phyloP scores from a whole-genome alignment of 2,329 filamentous ascomycete species.

The Ascochyta rabiei region DNA sequence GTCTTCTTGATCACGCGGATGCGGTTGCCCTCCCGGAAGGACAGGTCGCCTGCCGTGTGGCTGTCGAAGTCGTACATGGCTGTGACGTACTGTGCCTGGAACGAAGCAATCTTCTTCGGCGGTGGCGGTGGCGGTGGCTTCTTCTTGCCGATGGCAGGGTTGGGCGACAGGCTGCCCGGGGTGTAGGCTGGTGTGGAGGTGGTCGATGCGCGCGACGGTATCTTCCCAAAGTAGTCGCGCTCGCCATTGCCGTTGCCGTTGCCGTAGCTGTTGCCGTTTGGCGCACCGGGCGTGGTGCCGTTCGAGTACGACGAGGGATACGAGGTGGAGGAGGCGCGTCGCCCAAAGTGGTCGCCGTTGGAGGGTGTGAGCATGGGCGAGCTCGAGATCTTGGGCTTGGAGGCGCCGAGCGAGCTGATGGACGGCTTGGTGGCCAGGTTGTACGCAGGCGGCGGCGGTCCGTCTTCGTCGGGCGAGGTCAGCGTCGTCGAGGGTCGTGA shows the following conservation, averaged over 20 bases:
- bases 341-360: constrained; percentile 40
- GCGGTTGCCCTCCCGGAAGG: constrained; percentile 76
- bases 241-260: constrained; percentile 28
- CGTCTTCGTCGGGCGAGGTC: constrained; percentile 35
- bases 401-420: constrained; percentile 40
- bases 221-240: constrained; percentile 49
- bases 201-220: constrained; percentile 51
- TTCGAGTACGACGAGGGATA: constrained; percentile 40
- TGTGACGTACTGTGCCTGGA: constrained; percentile 65
- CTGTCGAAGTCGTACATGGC: constrained; percentile 78
- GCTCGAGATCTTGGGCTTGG: constrained; percentile 41
- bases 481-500: constrained; percentile 33
- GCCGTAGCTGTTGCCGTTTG: constrained; percentile 24
- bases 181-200: constrained; percentile 20
- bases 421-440: constrained; percentile 46
- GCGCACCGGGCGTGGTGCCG: constrained; percentile 19
- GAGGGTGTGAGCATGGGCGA: constrained; percentile 43
- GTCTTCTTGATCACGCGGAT: constrained; percentile 82
- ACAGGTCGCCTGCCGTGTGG: constrained; percentile 71
- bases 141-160: constrained; percentile 65
- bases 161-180: constrained; percentile 46
- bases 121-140: constrained; percentile 76
- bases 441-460: constrained; percentile 30
- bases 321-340: constrained; percentile 41
- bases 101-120: constrained; percentile 62